A percentile compares a stretch with the other conserved stretches of the same genome.
phyloP scores from a whole-genome alignment of 371 early-diverging fungal genomes.

The Thermomucor indicae-seudaticae region DNA sequence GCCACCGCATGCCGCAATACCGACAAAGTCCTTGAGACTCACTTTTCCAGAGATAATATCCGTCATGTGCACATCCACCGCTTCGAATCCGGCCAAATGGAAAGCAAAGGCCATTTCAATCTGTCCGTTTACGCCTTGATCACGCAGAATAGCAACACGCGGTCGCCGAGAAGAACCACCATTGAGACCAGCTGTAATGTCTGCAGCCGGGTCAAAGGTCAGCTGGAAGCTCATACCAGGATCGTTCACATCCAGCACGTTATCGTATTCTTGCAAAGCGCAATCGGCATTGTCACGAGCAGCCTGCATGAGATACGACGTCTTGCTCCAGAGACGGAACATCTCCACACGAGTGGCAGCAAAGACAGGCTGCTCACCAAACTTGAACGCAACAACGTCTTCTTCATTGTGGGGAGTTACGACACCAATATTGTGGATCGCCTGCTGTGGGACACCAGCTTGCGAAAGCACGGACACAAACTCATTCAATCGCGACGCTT shows the following conservation, averaged over 20 bases:
- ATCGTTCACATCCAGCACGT: slow-evolving; percentile 62
- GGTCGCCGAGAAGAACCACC: slow-evolving; percentile 61
- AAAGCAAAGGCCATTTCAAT: slow-evolving; percentile 94
- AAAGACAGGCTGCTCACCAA: slow-evolving; percentile 35
- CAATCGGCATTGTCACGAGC: slow-evolving; percentile 88
- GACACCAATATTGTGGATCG: slow-evolving; percentile 62
- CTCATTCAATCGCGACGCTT: slow-evolving; percentile 50
- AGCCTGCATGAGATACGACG: slow-evolving; percentile 87
- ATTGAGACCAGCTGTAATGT: slow-evolving; percentile 19
- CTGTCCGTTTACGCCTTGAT: slow-evolving; percentile 96
- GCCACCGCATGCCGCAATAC: slow-evolving; percentile 94
- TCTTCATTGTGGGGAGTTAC: slow-evolving; percentile 48
- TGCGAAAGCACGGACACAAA: slow-evolving; percentile 48
- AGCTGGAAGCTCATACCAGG: slow-evolving; percentile 74
- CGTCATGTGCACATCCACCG: slow-evolving; percentile 96
- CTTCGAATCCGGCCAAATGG: slow-evolving; percentile 85
- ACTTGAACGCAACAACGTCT: slow-evolving; percentile 40
- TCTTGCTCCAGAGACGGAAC: slow-evolving; percentile 84
- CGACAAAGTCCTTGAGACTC: slow-evolving; percentile 69
- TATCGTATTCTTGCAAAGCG: slow-evolving; percentile 80
- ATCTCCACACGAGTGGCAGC: slow-evolving; percentile 57
- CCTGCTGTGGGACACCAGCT: slow-evolving; percentile 51
- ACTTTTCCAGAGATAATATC: slow-evolving; percentile 79
- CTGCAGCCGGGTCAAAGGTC: slow-evolving; percentile 72
- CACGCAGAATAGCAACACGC: slow-evolving; percentile 90